Evolutionary conservation across 768 basidiomycete species (phyloP), one percentile per base, ranked within the genome.

Genomic region (Suillus ampliporus): DNA sequence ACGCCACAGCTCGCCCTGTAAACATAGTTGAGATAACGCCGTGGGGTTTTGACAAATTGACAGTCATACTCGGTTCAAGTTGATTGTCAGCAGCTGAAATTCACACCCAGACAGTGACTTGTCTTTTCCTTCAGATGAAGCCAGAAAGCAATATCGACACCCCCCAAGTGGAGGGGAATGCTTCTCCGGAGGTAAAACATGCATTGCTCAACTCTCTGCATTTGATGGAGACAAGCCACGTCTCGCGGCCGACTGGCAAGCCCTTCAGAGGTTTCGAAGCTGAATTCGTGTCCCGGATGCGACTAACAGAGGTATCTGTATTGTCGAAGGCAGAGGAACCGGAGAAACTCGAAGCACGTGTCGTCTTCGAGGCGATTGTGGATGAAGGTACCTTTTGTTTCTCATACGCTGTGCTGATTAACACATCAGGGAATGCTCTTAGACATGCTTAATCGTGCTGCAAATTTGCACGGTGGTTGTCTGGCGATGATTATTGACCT

Each of bases 371-470:
- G 66, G 70, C 78, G 57, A 75, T 77, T 13, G 83, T 84, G 54
- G 80, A 75, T 0, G 71, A 78, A 73, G 84, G 85, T 85, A 61
- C 51, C 74, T 67, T 11, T 6, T 5, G 28, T 31, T 58, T 11
- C 11, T 21, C 5, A 54, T 54, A 7, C 37, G 14, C n/a, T 41
- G n/a, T 64, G 35, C 62, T 47, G 34, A 15, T 17, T 37, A 35
- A 11, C 8, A 47, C 61, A 31, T 51, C 8, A 35, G 4, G 15
- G 1, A 21, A 31, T 5, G 21, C 4, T 21, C 9, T 38, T 19
- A 85, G 84, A 85, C 40, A 83, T 84, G 80, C 69, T 83, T 41
- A 79, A 80, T 51, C 40, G 54, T 8, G 54, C 46, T 5, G 83
- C 79, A 0, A 71, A 67, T 5, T 61, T 85, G 65, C 76, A 82